Evolutionary conservation across 1,284 basidiomycete genomes (phyloP).

Genomic region (Hymenochaete sp.): DNA sequence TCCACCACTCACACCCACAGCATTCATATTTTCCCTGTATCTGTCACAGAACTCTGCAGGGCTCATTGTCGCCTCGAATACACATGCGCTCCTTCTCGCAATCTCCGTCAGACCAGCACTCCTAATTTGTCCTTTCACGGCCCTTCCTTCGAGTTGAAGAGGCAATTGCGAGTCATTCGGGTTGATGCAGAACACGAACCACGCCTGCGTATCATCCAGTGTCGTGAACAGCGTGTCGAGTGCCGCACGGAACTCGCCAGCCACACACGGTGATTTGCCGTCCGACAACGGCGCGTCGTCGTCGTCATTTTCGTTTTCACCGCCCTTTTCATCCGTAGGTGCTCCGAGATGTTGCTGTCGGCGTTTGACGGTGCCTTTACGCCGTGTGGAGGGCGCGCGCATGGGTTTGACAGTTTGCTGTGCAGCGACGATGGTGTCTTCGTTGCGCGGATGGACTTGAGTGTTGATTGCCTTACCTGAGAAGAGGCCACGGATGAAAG

Average conservation of each 20-base stretch:
- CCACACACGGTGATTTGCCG: slow-evolving; percentile 58
- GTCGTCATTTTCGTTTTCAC: slow-evolving; percentile 47
- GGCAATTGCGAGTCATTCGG: slow-evolving; percentile 93
- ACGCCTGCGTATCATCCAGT: slow-evolving; percentile 82
- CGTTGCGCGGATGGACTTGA: slow-evolving; percentile 82
- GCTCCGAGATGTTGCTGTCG: slow-evolving; percentile 54
- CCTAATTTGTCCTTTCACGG: slow-evolving; percentile 87
- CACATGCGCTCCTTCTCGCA: slow-evolving; percentile 53
- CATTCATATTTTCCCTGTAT: slow-evolving; percentile 56
- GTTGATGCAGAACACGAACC: slow-evolving; percentile 90
- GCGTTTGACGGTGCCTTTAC: slow-evolving; percentile 64
- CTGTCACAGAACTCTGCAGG: slow-evolving; percentile 83
- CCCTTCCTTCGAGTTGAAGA: slow-evolving; percentile 86
- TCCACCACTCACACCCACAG: slow-evolving; percentile 42
- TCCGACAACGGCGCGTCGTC: slow-evolving; percentile 30
- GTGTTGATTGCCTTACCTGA: slow-evolving; percentile 82
- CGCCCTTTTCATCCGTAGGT: slow-evolving; percentile 35
- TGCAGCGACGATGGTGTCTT: slow-evolving; percentile 90
- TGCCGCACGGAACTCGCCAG: slow-evolving; percentile 81
- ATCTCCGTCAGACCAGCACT: slow-evolving; percentile 78
- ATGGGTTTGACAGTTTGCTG: slow-evolving; percentile 91
- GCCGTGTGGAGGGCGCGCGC: slow-evolving; percentile 80
- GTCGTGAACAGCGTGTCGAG: slow-evolving; percentile 84
- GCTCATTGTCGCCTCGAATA: slow-evolving; percentile 82
- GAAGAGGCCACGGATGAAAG: slow-evolving; percentile 89